phyloP scores from a whole-genome alignment of 208 protist genomes.

The Trypanosoma rangeli region DNA sequence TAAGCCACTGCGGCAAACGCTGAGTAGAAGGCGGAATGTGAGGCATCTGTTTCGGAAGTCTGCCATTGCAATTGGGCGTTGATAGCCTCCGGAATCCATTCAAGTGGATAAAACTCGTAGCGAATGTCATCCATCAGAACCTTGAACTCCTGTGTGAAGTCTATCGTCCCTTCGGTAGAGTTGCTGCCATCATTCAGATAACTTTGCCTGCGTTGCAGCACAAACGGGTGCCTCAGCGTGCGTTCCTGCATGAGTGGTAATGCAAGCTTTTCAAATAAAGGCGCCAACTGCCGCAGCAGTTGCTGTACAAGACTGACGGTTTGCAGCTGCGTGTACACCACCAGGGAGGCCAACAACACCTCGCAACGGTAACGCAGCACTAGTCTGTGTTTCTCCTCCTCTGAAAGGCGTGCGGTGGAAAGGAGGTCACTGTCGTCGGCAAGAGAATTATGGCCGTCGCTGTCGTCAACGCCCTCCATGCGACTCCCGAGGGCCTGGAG shows the following conservation, averaged over 20 bases:
- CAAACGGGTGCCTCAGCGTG: conserved; percentile 12
- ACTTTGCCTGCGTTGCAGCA: neutral
- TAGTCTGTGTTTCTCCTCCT: conserved; percentile 39
- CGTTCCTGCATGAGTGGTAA: conserved; percentile 21
- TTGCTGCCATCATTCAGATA: neutral
- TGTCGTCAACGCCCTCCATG: conserved; percentile 8
- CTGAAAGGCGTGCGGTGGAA: conserved; percentile 27
- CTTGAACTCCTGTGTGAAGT: conserved; percentile 57
- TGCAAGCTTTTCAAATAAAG: conserved; percentile 49
- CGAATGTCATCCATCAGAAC: conserved; percentile 65
- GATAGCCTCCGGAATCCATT: conserved; percentile 68
- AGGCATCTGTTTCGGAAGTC: conserved; percentile 6
- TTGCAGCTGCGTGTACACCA: conserved; percentile 76
- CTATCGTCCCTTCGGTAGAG: neutral
- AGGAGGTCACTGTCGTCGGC: conserved; percentile 11
- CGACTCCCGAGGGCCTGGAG: conserved; percentile 53
- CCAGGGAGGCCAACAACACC: conserved; percentile 65
- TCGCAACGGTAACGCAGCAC: conserved; percentile 63
- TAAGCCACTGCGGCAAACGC: conserved; percentile 74
- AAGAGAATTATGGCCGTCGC: conserved; percentile 11
- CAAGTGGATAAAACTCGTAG: conserved; percentile 82
- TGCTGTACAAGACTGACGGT: conserved; percentile 64
- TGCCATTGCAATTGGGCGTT: conserved; percentile 11
- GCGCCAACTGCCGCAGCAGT: conserved; percentile 61
- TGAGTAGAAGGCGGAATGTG: conserved; percentile 48